phyloP scores from a whole-genome alignment of 176 grass and related monocot species.

The Zizania latifolia region DNA sequence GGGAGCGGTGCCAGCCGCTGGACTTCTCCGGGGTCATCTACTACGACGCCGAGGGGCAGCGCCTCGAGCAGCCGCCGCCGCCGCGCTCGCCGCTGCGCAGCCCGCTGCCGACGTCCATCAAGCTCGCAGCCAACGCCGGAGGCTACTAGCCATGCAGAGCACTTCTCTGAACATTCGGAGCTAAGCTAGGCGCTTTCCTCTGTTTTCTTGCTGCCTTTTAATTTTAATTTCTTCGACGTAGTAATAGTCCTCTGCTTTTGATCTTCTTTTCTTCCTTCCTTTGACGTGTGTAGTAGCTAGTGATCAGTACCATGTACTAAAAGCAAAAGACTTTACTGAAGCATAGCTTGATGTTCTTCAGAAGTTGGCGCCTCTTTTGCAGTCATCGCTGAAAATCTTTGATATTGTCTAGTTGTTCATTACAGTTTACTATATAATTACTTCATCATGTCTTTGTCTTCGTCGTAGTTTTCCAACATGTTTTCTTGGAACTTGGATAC shows the following conservation, averaged over 20 bases:
- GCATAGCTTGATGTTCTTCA: not conserved
- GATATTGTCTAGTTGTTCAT: not conserved
- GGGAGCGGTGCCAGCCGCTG: conserved; percentile 74
- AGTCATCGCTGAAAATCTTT: not conserved
- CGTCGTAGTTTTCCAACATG: not conserved
- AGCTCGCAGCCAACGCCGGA: conserved; percentile 29
- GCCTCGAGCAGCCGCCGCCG: conserved; percentile 42
- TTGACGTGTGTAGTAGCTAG: not conserved
- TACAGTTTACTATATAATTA: not conserved
- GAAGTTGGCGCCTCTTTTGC: not conserved
- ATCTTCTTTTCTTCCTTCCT: not conserved
- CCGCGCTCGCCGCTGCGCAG: conserved; percentile 69
- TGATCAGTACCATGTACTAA: not conserved
- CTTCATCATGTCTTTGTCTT: not conserved
- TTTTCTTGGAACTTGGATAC: not conserved
- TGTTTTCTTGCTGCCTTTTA: not conserved
- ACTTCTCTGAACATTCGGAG: not conserved
- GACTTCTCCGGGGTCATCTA: conserved; percentile 85
- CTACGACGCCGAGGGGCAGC: conserved; percentile 70
- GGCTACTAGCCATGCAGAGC: conserved; percentile 7
- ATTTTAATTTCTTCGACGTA: not conserved
- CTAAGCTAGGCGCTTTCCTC: not conserved
- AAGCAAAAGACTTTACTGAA: not conserved
- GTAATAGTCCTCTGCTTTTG: not conserved
- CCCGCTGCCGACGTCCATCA: conserved; percentile 44